phyloP scores from a whole-genome alignment of 352 stramenopile genomes.

The Globisporangium paddicum region DNA sequence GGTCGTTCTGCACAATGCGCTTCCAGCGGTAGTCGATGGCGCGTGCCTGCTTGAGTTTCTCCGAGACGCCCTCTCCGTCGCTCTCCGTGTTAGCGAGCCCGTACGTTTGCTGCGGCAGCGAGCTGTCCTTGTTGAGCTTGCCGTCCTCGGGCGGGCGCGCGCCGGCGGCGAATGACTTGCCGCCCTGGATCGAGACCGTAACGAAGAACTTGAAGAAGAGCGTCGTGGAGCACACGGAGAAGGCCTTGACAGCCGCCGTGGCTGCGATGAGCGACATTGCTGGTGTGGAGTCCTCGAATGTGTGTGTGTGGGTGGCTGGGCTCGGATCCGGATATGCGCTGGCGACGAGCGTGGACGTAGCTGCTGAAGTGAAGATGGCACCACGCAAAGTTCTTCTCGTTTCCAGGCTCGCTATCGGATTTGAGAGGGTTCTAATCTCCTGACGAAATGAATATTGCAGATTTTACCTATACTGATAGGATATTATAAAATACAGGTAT shows the following conservation, averaged over 20 bases:
- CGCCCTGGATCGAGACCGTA: conserved; percentile 9
- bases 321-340: not conserved
- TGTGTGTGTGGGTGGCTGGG: not conserved
- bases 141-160: conserved; percentile 12
- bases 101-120: conserved; percentile 6
- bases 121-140: conserved; percentile 7
- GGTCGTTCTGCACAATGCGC: conserved; percentile 42
- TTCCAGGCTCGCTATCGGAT: not conserved
- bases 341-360: not conserved
- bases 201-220: conserved; percentile 17
- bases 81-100: not conserved
- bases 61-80: conserved; percentile 23
- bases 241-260: conserved; percentile 6
- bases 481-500: too few species aligned
- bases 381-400: not conserved
- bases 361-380: not conserved
- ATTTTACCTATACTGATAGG: too few species aligned
- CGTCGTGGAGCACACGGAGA: conserved; percentile 10
- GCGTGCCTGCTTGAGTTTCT: conserved; percentile 20
- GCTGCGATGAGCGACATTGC: conserved; percentile 3
- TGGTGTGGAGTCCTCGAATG: not conserved
- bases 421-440: not conserved
- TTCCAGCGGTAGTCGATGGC: conserved; percentile 34
- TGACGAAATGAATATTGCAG: too few species aligned
- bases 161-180: conserved; percentile 14